Evolutionary conservation across 306 rosid genomes (phyloP).

Genomic region (Fragaria iinumae): DNA sequence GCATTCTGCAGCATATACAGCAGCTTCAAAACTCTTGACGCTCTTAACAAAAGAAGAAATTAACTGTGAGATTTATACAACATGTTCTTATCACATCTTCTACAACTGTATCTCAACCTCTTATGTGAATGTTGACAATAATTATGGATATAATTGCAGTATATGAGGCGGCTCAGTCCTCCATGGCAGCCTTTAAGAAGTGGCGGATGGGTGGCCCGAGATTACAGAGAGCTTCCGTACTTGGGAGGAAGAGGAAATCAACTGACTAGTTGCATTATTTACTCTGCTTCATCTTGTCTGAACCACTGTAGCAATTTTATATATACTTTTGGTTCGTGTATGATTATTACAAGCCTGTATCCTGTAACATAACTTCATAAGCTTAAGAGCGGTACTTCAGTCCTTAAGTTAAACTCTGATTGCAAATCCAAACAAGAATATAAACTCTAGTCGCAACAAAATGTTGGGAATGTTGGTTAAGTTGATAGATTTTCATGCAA

Average conservation of each 20-base stretch:
- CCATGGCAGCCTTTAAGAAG: slow-evolving; percentile 84
- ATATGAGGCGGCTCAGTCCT: slow-evolving; percentile 89
- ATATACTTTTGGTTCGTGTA: background rate
- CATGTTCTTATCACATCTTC: slow-evolving; percentile 22
- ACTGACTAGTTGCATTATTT: slow-evolving; percentile 37
- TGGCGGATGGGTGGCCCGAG: slow-evolving; percentile 97
- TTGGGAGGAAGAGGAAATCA: slow-evolving; percentile 79
- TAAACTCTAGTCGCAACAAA: background rate
- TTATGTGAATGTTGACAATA: slow-evolving; percentile 9
- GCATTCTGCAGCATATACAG: slow-evolving; percentile 61
- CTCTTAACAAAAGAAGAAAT: slow-evolving; percentile 82
- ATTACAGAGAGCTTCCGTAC: slow-evolving; percentile 73
- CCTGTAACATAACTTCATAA: background rate
- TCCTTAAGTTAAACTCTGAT: background rate
- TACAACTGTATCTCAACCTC: slow-evolving; percentile 5
- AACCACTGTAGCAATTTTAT: background rate
- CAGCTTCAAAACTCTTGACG: slow-evolving; percentile 63
- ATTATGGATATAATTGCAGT: slow-evolving; percentile 41
- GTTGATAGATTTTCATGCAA: background rate
- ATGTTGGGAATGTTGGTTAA: background rate
- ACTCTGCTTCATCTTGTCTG: slow-evolving; percentile 10
- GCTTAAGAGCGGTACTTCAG: background rate
- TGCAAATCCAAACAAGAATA: background rate
- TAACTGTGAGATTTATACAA: slow-evolving; percentile 48
- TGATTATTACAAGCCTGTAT: background rate